A percentile compares a stretch with the other conserved stretches of the same genome.
Conservation (phyloP, 164 flowering plant genomes). For the Sedum album region DNA sequence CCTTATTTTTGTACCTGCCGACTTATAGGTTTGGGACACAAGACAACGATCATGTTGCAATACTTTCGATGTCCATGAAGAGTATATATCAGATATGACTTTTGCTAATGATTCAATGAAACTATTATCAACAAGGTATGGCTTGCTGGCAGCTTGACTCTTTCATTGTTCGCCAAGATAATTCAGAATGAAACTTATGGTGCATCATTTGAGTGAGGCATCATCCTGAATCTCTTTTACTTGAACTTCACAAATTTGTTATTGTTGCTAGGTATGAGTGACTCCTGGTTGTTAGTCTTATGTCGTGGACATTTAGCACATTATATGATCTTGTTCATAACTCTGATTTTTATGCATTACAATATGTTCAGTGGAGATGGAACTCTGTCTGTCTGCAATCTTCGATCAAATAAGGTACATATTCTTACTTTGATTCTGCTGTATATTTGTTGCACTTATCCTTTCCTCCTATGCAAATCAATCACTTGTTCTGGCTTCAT, state of each 20-base stretch:
- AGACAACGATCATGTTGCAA: conserved; percentile 66
- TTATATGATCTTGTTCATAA: neutral
- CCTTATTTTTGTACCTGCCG: too few relatives aligned
- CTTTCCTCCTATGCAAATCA: neutral
- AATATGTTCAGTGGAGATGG: conserved; percentile 78
- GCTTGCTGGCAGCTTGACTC: neutral
- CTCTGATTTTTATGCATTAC: conserved; percentile 8
- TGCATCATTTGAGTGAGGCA: neutral
- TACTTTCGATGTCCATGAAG: conserved; percentile 58
- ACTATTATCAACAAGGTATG: conserved; percentile 63
- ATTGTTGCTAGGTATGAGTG: neutral
- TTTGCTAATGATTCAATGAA: conserved; percentile 64
- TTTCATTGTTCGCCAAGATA: too few relatives aligned
- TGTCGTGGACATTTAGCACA: neutral
- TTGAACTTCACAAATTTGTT: too few relatives aligned
- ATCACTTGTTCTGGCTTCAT: neutral
- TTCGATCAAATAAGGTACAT: conserved; percentile 69
- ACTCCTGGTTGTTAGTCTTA: neutral
- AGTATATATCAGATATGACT: conserved; percentile 74
- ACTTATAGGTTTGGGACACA: conserved; percentile 79
- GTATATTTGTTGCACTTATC: neutral
- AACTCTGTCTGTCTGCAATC: conserved; percentile 80
- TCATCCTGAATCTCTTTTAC: neutral
- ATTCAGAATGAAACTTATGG: neutral
- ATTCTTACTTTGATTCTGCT: neutral